Base-by-base conservation (phyloP, 768 basidiomycete genomes). In the Lepiota subincarnata region DNA sequence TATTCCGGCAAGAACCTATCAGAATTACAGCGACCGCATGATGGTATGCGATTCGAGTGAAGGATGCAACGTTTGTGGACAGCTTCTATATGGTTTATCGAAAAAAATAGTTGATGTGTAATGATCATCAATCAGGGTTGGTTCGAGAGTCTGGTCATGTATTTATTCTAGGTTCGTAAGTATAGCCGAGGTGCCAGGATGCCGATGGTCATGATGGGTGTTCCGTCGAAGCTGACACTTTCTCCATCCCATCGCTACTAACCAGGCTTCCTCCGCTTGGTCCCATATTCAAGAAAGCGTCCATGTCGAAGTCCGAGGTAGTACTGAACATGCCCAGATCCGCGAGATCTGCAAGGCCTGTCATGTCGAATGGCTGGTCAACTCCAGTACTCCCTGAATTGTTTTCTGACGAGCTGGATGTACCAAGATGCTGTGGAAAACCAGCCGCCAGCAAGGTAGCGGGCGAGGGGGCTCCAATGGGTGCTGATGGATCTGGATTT, bases 281-380 rank as follows among this genome's bases (percentile, higher is more conserved):
- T 43, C 70, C 68, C 68, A 82, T 77, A 42, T 69, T 72, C 61
- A 84, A 65, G 47, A 84, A 70, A 14, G 74, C 72, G 40, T 80
- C 79, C 79, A 85, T 79, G 10, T 54, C 53, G 53, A 54, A 54
- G 14, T 35, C 53, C 3, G 53, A 31, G 10, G 42, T n/a, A 4
- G 45, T 20, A 35, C 47, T 42, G 22, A 54, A 54, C 28, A 38
- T 28, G 16, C 38, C 19, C n/a, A 54, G 34, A 48, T 54, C 53
- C 19, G 45, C 53, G 11, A 54, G 46, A n/a, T 41, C 53, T 5
- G 38, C 46, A 22, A 48, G 45, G 14, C 40, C 18, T 31, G 45
- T 13, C 38, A 54, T 54, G 19, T 54, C 53, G 22, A 54, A 54
- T 34, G 53, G 24, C 13, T 54, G 53, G n/a, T 41, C 46, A 11